Evolutionary conservation across 345 rosid genomes (phyloP), one percentile per base, ranked within the genome.

Genomic region (Mercurialis annua): DNA sequence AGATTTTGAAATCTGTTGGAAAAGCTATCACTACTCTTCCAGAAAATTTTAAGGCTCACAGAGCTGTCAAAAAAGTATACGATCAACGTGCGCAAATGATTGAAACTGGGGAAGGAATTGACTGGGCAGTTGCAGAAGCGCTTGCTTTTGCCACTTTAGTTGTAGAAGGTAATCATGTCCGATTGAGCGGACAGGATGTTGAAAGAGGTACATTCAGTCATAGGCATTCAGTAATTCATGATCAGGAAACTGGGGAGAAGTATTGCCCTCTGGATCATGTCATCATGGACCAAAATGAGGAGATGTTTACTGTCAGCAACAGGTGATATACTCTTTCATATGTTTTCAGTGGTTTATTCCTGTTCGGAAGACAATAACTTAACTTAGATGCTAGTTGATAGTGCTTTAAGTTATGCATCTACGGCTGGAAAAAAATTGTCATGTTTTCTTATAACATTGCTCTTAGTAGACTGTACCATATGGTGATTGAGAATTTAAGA

Each of bases 201-300:
- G 96, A 90, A 77, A 78, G 96, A 79, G 96, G 96, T 73, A 90
- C 96, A 44, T 90, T 84, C 69, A 90, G 91, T 74, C 89, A 90
- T 60, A 81, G 96, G 43, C 93, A 87, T 73, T 71, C 96, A 26
- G 87, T 87, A 33, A 18, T 90, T 71, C 93, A 90, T 70, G 91
- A 87, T 79, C 96, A 90, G 61, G 89, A 85, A 73, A 85, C 87
- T 3, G 91, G 96, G 71, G 79, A 83, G 70, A 59, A 80, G 77
- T 90, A 90, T 61, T 90, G 91, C 71, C 96, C 96, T 61, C 81
- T 90, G 46, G 96, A 90, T 64, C 84, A 87, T 68, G 81, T 90
- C 60, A 70, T 84, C 69, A 80, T 83, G 77, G 87, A 90, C 70
- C 96, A 90, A 70, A 68, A 86, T 71, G 88, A 76, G 42, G 91